Percentiles rank a stretch among this genome's conserved stretches.
Evolutionary conservation across 2,329 filamentous ascomycete species (phyloP).

Genomic region (Blastomyces parvus): DNA sequence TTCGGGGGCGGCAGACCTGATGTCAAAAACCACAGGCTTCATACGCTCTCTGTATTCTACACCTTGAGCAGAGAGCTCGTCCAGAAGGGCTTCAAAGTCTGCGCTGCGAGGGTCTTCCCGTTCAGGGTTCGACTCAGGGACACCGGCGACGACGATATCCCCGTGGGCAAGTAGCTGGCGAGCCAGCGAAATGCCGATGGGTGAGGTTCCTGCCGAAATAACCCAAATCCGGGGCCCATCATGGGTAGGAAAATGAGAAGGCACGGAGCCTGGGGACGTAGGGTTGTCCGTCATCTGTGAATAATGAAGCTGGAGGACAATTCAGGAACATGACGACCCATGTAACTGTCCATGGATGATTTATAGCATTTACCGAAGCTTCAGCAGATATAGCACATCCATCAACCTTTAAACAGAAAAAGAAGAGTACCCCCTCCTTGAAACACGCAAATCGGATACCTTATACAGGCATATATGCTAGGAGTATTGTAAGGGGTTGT

Average conservation of each 20-base stretch:
- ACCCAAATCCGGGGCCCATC: conserved; percentile 80
- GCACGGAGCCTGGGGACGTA: conserved; percentile 25
- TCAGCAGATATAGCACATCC: not conserved
- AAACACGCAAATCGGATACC: not conserved
- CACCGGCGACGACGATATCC: conserved; percentile 77
- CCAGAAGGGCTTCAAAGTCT: conserved; percentile 71
- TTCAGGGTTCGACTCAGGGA: conserved; percentile 69
- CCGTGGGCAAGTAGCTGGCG: conserved; percentile 78
- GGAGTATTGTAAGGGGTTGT: too few relatives aligned
- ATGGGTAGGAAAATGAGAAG: conserved; percentile 49
- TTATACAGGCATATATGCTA: too few relatives aligned
- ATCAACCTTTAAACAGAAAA: not conserved
- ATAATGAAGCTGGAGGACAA: conserved; percentile 6
- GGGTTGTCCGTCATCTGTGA: conserved; percentile 30
- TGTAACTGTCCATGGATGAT: conserved; percentile 7
- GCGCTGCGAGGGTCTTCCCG: conserved; percentile 60
- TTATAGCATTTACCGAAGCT: not conserved
- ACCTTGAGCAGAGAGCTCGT: conserved; percentile 45
- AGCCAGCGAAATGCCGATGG: conserved; percentile 72
- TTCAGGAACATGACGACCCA: conserved; percentile 9
- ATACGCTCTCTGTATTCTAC: conserved; percentile 74
- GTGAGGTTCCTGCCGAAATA: conserved; percentile 75
- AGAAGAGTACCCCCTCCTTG: not conserved
- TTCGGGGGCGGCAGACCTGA: conserved; percentile 33
- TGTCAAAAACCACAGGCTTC: conserved; percentile 50